Base-by-base conservation (phyloP, 495 filamentous ascomycete genomes). In the Bathelium albidoporum region DNA sequence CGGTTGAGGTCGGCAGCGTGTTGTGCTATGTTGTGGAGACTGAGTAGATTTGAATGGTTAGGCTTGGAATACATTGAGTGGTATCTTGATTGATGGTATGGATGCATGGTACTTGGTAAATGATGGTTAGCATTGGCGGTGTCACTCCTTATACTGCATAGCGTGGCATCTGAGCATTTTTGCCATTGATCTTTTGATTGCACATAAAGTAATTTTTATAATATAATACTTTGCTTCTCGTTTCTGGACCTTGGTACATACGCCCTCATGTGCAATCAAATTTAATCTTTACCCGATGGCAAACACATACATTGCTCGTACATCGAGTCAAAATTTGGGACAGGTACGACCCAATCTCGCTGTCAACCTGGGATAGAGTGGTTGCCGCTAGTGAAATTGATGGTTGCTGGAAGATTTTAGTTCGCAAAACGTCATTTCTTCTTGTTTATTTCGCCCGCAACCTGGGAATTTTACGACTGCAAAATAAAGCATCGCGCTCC, bases 1-100 rank as follows among this genome's bases (percentile, higher is more conserved):
- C 39, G 53, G 61, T 63, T n/a, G 28, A 34, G 49, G 32, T 63
- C 22, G 32, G 2, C 5, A 32, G 24, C 7, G 31, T 63, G 2
- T 20, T 63, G 2, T 63, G 61, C 49, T 63, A 63, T 32, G 43
- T 63, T 26, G 61, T 24, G 9, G 43, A 49, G 18, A n/a, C n/a
- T n/a, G n/a, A n/a, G n/a, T n/a, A n/a, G n/a, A n/a, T n/a, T n/a
- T n/a, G n/a, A n/a, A n/a, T n/a, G n/a, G n/a, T 41, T 7, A 49
- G n/a, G 44, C 3, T 49, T 9, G 18, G n/a, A n/a, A 49, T 20
- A 9, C 7, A 16, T 20, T 49, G 7, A 41, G 36, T 41, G 36
- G n/a, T 9, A 49, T 18, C n/a, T 49, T 7, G 20, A 11, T 49
- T 3, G 18, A 49, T 20, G 11, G 3, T 9, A 20, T 49, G 3